Base-by-base conservation (phyloP, 305 asterid species). In the Fraxinus velutina region DNA sequence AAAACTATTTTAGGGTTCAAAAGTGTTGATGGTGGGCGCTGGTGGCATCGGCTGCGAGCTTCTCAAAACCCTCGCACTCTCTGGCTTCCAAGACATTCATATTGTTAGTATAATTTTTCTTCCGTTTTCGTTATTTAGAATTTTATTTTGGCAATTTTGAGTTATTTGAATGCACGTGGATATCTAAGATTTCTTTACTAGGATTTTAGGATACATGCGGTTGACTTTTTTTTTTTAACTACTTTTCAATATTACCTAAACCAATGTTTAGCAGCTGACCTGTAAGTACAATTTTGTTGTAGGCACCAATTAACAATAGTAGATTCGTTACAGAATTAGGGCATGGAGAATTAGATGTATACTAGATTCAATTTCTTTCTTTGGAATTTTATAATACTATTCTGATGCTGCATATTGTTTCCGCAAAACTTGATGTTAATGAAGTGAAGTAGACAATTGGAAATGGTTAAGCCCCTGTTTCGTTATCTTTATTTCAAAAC, bases 1-100 rank as follows among this genome's bases (percentile, higher is more conserved):
- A 32, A 32, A 6, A 80, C 64, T 76, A 78, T 62, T 60, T 60
- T 81, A 96, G 99, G 96, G 92, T 79, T 93, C 99, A 9, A 92
- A 88, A 76, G 97, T 96, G 90, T 91, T 96, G 37, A 94, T 96
- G 99, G 98, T 96, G 79, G 99, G 99, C 70, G 99, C 99, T 29
- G 99, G 99, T 62, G 99, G 99, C 57, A 96, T 96, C 60, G 99
- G 99, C 39, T 96, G 99, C 81, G 99, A 96, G 87, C 92, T 96
- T 66, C 91, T 96, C 52, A 96, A 96, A 87, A 94, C 98, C 86
- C 98, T 96, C 19, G 98, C 98, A 24, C 92, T 96, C 3, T 92
- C 99, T 29, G 99, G 98, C 47, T 96, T 96, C 83, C 85, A 83
- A 55, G 97, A 96, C 85, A 93, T 96, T 70, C 98, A 96, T 85